Conservation (phyloP, 164 flowering plant genomes). For the Piper betle region DNA sequence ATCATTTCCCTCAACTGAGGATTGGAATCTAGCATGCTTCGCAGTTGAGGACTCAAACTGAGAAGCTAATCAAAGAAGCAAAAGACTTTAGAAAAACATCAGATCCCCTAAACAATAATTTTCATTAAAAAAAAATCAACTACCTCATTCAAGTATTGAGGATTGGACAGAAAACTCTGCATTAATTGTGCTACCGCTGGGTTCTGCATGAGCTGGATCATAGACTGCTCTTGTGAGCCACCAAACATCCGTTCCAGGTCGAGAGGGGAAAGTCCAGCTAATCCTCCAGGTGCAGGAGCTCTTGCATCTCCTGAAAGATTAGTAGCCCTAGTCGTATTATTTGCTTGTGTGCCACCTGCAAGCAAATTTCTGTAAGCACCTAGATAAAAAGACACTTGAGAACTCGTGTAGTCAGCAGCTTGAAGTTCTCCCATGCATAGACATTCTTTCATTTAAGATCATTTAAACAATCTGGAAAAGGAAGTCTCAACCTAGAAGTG, state of each 20-base stretch:
- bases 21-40: constrained; percentile 33
- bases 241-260: constrained; percentile 45
- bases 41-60: constrained; percentile 36
- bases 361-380: neutral
- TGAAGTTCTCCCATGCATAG: neutral
- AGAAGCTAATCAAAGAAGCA: constrained; percentile 21
- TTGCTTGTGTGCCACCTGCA: constrained; percentile 50
- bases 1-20: constrained; percentile 58
- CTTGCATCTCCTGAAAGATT: constrained; percentile 42
- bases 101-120: neutral
- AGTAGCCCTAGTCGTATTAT: constrained; percentile 37
- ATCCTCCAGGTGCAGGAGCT: constrained; percentile 39
- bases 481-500: too few species aligned
- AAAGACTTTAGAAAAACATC: neutral
- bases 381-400: neutral
- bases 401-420: neutral
- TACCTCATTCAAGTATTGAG: constrained; percentile 61
- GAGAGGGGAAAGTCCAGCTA: constrained; percentile 58
- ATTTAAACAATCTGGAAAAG: too few species aligned
- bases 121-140: neutral
- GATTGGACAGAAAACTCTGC: constrained; percentile 57
- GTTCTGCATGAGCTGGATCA: constrained; percentile 74
- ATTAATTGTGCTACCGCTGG: constrained; percentile 85
- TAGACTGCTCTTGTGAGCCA: constrained; percentile 43
- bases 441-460: too few species aligned